A percentile compares a stretch with the other conserved stretches of the same genome.
phyloP scores from a whole-genome alignment of 179 eudicot genomes.

The Sideroxylon spinosum region DNA sequence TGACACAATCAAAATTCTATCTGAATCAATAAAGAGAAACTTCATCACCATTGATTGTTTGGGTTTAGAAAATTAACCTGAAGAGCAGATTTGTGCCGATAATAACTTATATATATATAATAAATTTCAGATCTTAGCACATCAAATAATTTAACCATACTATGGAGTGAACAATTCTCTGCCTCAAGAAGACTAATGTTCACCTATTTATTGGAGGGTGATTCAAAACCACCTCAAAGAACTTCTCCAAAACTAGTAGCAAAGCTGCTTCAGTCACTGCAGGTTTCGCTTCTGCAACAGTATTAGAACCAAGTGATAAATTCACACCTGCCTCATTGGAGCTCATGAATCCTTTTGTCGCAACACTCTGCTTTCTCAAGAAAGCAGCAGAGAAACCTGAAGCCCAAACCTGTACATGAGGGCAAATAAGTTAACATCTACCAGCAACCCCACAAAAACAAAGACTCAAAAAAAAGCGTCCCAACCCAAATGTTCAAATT shows the following conservation, averaged over 20 bases:
- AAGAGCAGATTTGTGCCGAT: not conserved
- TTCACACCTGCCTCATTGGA: constrained; percentile 28
- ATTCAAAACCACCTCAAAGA: constrained; percentile 76
- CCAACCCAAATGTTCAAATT: not conserved
- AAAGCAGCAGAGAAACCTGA: constrained; percentile 98
- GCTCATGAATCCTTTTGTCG: constrained; percentile 49
- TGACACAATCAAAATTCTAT: not conserved
- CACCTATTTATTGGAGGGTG: constrained; percentile 75
- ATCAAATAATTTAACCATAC: not conserved
- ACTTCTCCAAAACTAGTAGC: constrained; percentile 65
- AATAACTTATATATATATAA: not conserved
- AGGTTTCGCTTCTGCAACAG: constrained; percentile 53
- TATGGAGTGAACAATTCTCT: not conserved
- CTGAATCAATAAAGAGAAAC: not conserved
- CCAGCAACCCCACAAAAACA: not conserved
- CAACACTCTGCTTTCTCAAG: constrained; percentile 76
- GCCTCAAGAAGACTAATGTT: not conserved
- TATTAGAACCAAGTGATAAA: constrained; percentile 26
- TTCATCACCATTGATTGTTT: not conserved
- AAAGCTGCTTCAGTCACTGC: constrained; percentile 78
- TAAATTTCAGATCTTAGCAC: not conserved
- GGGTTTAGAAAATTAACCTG: not conserved
- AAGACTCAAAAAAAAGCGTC: not conserved
- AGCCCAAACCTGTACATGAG: constrained; percentile 66
- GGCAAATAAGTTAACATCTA: not conserved